Percentiles rank a stretch among this genome's conserved stretches.
phyloP scores from a whole-genome alignment of 1,284 basidiomycete genomes.

The Lignosus rhinocerotis region DNA sequence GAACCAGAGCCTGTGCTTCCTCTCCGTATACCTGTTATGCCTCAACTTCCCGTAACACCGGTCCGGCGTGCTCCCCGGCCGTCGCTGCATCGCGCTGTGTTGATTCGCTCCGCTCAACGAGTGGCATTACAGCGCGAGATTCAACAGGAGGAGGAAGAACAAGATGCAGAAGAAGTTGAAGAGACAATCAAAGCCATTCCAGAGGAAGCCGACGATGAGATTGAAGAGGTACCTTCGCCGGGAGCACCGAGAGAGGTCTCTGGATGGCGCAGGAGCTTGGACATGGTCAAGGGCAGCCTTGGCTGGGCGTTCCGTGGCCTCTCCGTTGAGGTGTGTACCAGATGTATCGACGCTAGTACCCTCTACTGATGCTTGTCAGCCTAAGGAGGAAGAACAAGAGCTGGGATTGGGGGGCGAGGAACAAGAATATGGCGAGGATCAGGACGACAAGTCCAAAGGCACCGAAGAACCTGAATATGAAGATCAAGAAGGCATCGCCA shows the following conservation, averaged over 20 bases:
- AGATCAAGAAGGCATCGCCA: conserved; percentile 18
- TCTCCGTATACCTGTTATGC: conserved; percentile 21
- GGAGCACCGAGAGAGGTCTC: conserved; percentile 31
- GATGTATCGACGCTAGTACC: no score
- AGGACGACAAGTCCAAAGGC: neutral
- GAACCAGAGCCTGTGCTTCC: conserved; percentile 25
- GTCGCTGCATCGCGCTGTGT: conserved; percentile 65
- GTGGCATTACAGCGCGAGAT: conserved; percentile 44
- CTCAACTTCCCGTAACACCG: conserved; percentile 43
- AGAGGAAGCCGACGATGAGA: conserved; percentile 32
- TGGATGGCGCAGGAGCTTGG: conserved; percentile 38
- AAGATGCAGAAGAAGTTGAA: conserved; percentile 35
- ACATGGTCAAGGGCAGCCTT: conserved; percentile 32
- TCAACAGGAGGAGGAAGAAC: conserved; percentile 42
- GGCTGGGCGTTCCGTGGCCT: conserved; percentile 38
- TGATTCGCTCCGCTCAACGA: conserved; percentile 68
- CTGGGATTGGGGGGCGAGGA: neutral
- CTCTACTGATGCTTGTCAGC: conserved; percentile 7
- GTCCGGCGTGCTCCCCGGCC: conserved; percentile 42
- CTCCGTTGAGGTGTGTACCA: conserved; percentile 26
- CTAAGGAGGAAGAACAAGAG: conserved; percentile 26
- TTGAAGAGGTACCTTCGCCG: conserved; percentile 28
- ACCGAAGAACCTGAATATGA: conserved; percentile 12
- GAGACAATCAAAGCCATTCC: conserved; percentile 31
- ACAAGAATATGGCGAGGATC: neutral